Evolutionary conservation across 441 rosid genomes (phyloP).

Genomic region (Populus hybrid): DNA sequence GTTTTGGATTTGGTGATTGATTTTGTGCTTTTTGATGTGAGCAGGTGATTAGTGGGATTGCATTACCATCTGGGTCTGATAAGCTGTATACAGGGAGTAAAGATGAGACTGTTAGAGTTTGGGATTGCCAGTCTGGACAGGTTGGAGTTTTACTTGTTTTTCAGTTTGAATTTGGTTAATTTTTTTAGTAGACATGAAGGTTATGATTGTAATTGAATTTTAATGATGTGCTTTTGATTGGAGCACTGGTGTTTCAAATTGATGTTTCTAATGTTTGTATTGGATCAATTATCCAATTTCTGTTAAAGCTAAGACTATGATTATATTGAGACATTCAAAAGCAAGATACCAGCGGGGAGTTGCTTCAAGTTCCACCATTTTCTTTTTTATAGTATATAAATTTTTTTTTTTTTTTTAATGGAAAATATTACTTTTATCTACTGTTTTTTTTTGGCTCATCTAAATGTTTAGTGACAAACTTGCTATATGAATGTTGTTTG

Average conservation of each 20-base stretch:
- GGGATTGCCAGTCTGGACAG: slow-evolving; percentile 97
- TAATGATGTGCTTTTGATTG: background rate
- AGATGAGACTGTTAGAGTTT: slow-evolving; percentile 76
- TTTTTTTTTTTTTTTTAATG: no score
- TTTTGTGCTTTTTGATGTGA: slow-evolving; percentile 9
- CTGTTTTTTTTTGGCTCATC: background rate
- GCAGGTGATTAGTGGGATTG: slow-evolving; percentile 47
- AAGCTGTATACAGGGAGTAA: slow-evolving; percentile 89
- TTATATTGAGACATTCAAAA: background rate
- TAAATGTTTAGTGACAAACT: background rate
- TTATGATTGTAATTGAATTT: background rate
- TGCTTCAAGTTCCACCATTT: no score
- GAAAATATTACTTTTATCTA: no score
- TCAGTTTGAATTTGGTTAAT: background rate
- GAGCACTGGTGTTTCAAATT: background rate
- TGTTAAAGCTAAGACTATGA: background rate
- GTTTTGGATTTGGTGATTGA: slow-evolving; percentile 9
- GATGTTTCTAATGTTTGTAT: background rate
- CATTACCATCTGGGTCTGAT: slow-evolving; percentile 80
- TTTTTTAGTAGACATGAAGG: background rate
- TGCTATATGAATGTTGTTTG: background rate
- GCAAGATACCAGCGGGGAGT: background rate
- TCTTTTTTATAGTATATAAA: no score
- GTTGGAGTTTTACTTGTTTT: slow-evolving; percentile 27
- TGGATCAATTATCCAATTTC: background rate